A percentile compares a stretch with the other conserved stretches of the same genome.
phyloP scores from a whole-genome alignment of 2,329 filamentous ascomycete genomes.

The Phaeomoniella chlamydospora region DNA sequence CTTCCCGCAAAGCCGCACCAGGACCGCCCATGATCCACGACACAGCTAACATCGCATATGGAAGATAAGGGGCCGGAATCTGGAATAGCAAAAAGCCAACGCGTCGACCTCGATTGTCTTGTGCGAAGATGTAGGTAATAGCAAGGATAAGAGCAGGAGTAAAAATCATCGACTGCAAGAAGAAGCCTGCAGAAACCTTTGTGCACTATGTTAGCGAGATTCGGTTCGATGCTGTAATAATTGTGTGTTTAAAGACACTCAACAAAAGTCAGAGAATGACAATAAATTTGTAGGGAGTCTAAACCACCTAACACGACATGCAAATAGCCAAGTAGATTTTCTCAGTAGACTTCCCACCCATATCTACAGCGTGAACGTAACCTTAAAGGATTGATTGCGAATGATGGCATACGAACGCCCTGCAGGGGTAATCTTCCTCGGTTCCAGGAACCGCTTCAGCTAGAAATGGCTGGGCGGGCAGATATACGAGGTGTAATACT shows the following conservation, averaged over 20 bases:
- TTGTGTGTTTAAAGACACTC: too few species aligned
- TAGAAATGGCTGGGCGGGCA: conserved; percentile 61
- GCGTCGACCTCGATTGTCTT: conserved; percentile 68
- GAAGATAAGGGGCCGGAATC: conserved; percentile 69
- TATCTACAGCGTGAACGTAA: conserved; percentile 51
- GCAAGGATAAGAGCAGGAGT: conserved; percentile 57
- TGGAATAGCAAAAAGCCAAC: conserved; percentile 69
- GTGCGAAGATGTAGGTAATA: conserved; percentile 68
- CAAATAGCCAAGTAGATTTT: conserved; percentile 41
- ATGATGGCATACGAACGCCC: conserved; percentile 45
- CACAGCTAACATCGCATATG: conserved; percentile 63
- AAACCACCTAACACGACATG: conserved; percentile 47
- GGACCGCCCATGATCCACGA: conserved; percentile 55
- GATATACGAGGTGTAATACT: conserved; percentile 49
- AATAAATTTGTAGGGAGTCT: conserved; percentile 47
- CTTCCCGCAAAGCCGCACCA: conserved; percentile 43
- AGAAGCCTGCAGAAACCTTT: conserved; percentile 26
- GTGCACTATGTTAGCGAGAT: conserved; percentile 7
- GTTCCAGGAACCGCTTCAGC: conserved; percentile 73
- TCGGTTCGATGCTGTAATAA: too few species aligned
- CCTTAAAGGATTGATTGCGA: conserved; percentile 48
- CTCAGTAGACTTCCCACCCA: conserved; percentile 64
- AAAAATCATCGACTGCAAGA: conserved; percentile 19
- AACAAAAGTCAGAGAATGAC: conserved; percentile 2
- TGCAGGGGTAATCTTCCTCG: conserved; percentile 68